phyloP scores from a whole-genome alignment of 352 stramenopile species.

The Pythium folliculosum region DNA sequence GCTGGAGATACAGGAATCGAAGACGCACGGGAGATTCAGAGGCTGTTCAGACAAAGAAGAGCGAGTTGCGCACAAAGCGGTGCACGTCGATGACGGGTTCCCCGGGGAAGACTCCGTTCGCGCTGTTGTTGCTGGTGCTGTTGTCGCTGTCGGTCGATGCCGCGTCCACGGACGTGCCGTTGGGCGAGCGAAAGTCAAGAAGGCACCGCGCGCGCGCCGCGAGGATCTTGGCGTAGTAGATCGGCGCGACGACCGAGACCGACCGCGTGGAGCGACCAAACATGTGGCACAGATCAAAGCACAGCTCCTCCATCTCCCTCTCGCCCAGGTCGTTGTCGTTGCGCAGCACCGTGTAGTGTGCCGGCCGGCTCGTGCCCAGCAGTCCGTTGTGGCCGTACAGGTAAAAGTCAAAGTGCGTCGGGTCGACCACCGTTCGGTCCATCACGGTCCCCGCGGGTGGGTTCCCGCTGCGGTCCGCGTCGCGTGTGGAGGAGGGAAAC shows the following conservation, averaged over 20 bases:
- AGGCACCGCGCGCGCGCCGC: slow-evolving; percentile 1
- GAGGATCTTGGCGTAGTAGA: slow-evolving; percentile 16
- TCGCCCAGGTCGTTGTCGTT: slow-evolving; percentile 7
- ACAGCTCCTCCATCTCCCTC: slow-evolving; percentile 7
- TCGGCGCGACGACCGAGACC: slow-evolving; percentile 7
- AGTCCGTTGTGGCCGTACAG: slow-evolving; percentile 18
- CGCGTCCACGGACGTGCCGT: background rate
- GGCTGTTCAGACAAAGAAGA: slow-evolving; percentile 21
- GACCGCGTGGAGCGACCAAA: slow-evolving; percentile 10
- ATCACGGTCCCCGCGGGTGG: slow-evolving; percentile 11
- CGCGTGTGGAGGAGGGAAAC: background rate
- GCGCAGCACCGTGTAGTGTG: slow-evolving; percentile 7
- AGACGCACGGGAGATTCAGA: background rate
- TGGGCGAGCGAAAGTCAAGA: slow-evolving; percentile 2
- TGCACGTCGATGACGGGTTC: slow-evolving; percentile 19
- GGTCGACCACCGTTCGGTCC: slow-evolving; percentile 11
- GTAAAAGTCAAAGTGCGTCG: slow-evolving; percentile 9
- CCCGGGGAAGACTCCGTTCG: background rate
- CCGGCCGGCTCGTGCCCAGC: slow-evolving; percentile 9
- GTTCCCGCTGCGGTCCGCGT: slow-evolving; percentile 13
- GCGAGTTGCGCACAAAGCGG: slow-evolving; percentile 19
- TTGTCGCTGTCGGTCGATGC: slow-evolving; percentile 25
- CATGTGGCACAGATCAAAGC: slow-evolving; percentile 14
- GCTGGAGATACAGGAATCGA: background rate
- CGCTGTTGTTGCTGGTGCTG: slow-evolving; percentile 9